Percentiles rank a stretch among this genome's conserved stretches.
phyloP scores from a whole-genome alignment of 768 basidiomycete genomes.

The Cytidiella melzeri region DNA sequence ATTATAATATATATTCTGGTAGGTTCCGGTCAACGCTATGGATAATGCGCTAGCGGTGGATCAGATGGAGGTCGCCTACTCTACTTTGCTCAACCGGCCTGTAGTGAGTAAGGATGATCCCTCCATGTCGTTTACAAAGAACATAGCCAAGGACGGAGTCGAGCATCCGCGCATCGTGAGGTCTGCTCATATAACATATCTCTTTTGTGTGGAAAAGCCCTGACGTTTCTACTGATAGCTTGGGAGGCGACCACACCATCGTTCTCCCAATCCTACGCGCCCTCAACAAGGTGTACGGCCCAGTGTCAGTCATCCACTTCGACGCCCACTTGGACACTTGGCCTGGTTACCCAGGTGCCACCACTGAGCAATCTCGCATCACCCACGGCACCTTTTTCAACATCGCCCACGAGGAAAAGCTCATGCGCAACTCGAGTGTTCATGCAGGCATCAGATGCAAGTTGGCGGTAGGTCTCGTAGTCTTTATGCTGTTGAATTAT shows the following conservation, averaged over 20 bases:
- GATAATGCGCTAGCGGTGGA: constrained; percentile 81
- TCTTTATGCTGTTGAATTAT: neutral
- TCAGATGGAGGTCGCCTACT: constrained; percentile 84
- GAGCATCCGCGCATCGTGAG: constrained; percentile 64
- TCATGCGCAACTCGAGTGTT: constrained; percentile 67
- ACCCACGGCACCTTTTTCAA: constrained; percentile 89
- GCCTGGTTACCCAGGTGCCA: constrained; percentile 31
- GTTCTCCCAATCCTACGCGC: constrained; percentile 82
- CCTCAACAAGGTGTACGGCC: constrained; percentile 73
- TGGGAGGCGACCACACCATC: constrained; percentile 87
- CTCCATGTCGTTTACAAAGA: constrained; percentile 17
- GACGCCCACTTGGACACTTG: constrained; percentile 76
- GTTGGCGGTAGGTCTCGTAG: constrained; percentile 39
- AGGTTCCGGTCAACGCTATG: constrained; percentile 76
- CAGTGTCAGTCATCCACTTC: constrained; percentile 79
- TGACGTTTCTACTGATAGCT: constrained; percentile 14
- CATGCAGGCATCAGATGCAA: constrained; percentile 87
- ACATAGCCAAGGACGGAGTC: constrained; percentile 48
- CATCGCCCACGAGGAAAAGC: constrained; percentile 69
- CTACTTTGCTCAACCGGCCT: constrained; percentile 60
- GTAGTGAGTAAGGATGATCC: constrained; percentile 24
- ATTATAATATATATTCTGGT: neutral
- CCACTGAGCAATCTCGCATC: constrained; percentile 55
- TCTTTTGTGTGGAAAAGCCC: neutral
- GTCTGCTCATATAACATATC: neutral